phyloP scores from a whole-genome alignment of 2,329 filamentous ascomycete genomes.

The Hypoxylon sp. region DNA sequence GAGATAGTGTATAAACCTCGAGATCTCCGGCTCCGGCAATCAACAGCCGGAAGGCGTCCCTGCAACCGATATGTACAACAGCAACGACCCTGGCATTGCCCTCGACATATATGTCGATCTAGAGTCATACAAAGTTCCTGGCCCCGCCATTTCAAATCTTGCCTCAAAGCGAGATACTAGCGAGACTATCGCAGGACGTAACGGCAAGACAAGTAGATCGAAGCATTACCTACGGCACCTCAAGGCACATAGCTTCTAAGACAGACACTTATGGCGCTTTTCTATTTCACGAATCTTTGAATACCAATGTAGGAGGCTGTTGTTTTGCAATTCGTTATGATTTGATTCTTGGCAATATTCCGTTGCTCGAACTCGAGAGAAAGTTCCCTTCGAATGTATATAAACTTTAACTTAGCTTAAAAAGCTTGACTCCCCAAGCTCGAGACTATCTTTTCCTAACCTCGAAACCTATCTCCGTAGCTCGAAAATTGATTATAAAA shows the following conservation, averaged over 20 bases:
- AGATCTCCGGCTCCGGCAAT: slow-evolving; percentile 43
- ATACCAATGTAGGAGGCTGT: no score
- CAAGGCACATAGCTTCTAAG: slow-evolving; percentile 1
- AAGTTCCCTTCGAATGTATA: not conserved
- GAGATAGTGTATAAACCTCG: slow-evolving; percentile 48
- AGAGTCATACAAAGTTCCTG: slow-evolving; percentile 43
- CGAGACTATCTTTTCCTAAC: not conserved
- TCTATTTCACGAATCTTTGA: not conserved
- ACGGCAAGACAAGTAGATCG: not conserved
- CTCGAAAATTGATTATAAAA: not conserved
- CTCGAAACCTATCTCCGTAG: not conserved
- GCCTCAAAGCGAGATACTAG: slow-evolving; percentile 19
- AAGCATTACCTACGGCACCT: slow-evolving; percentile 30
- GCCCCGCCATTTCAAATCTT: slow-evolving; percentile 29
- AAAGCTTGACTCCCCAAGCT: not conserved
- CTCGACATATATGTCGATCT: slow-evolving; percentile 44
- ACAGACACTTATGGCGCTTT: not conserved
- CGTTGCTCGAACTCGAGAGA: not conserved
- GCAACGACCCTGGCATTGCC: slow-evolving; percentile 39
- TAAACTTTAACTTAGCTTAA: not conserved
- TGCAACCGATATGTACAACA: slow-evolving; percentile 42
- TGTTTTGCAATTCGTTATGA: not conserved
- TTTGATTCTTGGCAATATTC: not conserved
- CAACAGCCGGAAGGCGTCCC: slow-evolving; percentile 34
- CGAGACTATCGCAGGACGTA: not conserved